Percentiles rank a stretch among this genome's conserved stretches.
phyloP scores from a whole-genome alignment of 1,139 yeast species.

The Debaryomycetaceae sp. region DNA sequence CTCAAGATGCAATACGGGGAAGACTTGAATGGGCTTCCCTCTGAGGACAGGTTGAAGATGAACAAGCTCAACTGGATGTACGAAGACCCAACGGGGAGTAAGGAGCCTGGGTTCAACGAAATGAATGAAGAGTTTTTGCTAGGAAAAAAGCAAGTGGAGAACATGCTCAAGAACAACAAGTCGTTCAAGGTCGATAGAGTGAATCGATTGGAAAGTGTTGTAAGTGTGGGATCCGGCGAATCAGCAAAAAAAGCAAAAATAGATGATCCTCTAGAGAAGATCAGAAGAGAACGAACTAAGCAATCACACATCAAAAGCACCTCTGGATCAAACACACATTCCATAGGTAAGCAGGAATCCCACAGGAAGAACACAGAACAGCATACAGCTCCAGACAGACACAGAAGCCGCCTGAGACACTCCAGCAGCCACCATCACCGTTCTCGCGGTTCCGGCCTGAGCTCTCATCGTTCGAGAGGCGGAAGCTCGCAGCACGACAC shows the following conservation, averaged over 20 bases:
- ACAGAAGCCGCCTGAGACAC: constrained; percentile 9
- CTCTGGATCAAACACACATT: neutral
- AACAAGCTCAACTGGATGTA: constrained; percentile 85
- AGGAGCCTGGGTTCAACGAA: constrained; percentile 31
- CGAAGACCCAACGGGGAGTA: constrained; percentile 35
- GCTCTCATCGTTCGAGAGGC: neutral
- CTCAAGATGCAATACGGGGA: constrained; percentile 48
- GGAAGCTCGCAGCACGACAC: too few species aligned
- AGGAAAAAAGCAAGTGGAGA: constrained; percentile 34
- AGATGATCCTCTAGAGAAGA: constrained; percentile 56
- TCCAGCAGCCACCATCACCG: neutral
- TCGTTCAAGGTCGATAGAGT: constrained; percentile 10
- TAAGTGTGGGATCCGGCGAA: constrained; percentile 11
- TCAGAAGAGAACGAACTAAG: constrained; percentile 40
- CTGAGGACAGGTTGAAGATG: constrained; percentile 41
- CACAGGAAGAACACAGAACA: neutral
- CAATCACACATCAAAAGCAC: constrained; percentile 8
- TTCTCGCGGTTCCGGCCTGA: neutral
- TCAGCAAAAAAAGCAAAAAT: constrained; percentile 17
- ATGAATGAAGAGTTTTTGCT: constrained; percentile 33
- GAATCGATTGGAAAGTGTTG: constrained; percentile 13
- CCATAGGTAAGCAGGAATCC: neutral
- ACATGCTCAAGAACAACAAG: constrained; percentile 22
- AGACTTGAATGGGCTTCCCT: constrained; percentile 28
- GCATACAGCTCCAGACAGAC: constrained; percentile 2